Evolutionary conservation across 2,329 filamentous ascomycete species (phyloP), one percentile per base, ranked within the genome.

Genomic region (Acephala macrosclerotiorum): DNA sequence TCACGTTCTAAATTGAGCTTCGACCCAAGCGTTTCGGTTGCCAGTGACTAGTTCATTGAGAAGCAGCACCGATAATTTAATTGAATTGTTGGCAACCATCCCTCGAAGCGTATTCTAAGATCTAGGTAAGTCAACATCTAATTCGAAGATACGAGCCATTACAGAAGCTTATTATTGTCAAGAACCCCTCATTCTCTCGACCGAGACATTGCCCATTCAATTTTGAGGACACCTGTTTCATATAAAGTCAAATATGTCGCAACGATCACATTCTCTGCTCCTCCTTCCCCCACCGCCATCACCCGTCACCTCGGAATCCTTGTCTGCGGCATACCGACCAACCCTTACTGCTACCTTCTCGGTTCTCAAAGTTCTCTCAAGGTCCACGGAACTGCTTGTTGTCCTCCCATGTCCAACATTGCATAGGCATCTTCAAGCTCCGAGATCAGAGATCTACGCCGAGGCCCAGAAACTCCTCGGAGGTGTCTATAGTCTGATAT

Each of bases 401-500:
- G 84, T 86, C 1, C 85, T 86, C 57, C 87, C 89, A 1, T 81
- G 90, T 60, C 82, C 94, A 14, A 79, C 83, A 56, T 83, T 85
- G 22, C 79, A 79, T 36, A 80, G 81, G 26, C 79, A 80, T 25
- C 78, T 79, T 35, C 82, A 85, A 55, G 84, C 85, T 71, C 81
- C 84, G 26, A 80, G 86, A 55, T 81, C 86, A 20, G 55, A 72
- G 29, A 64, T 76, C n/a, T 97, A 94, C 85, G 75, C 83, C 38
- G 79, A 84, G n/a, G 85, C 89, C 0, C 93, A 97, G 77, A 83
- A 85, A n/a, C 82, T 95, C 5, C 80, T 97, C 25, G 91, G 91
- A 2, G 86, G 87, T 29, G 76, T 96, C 26, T 98, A 98, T 82
- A 89, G 89, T 73, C 84, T 97, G 58, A 82, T 96, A 63, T 90